A percentile compares a stretch with the other conserved stretches of the same genome.
Conservation (phyloP, 179 eudicot genomes). For the Patellifolia procumbens region DNA sequence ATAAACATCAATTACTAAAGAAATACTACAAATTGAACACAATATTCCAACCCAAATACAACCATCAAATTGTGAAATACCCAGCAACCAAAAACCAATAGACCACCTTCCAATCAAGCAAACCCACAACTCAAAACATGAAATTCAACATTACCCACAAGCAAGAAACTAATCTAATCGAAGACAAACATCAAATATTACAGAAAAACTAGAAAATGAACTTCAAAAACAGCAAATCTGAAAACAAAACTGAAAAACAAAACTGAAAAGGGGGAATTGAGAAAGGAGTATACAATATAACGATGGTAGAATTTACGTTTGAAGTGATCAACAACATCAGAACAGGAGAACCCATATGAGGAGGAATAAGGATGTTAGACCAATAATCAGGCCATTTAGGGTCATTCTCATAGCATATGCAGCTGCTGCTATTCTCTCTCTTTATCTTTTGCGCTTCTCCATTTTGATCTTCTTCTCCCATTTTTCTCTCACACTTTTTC, state of each 20-base stretch:
- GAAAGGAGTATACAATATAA: constrained; percentile 49
- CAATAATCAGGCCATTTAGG: constrained; percentile 84
- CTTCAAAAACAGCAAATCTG: background rate
- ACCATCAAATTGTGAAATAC: background rate
- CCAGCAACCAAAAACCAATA: constrained; percentile 22
- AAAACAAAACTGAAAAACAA: background rate
- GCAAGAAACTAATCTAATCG: background rate
- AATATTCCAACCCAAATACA: too few relatives aligned
- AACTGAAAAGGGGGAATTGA: background rate
- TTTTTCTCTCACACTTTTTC: constrained; percentile 1
- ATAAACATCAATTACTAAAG: too few relatives aligned
- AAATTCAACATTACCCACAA: constrained; percentile 10
- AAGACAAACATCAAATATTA: background rate
- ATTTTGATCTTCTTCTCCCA: constrained; percentile 46
- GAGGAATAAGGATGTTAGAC: constrained; percentile 92
- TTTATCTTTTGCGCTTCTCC: constrained; percentile 53
- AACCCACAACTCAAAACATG: constrained; percentile 1
- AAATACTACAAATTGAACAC: too few relatives aligned
- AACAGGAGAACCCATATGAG: constrained; percentile 78
- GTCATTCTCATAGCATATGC: constrained; percentile 78
- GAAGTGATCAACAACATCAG: constrained; percentile 71
- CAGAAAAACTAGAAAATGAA: too few relatives aligned
- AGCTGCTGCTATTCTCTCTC: constrained; percentile 66
- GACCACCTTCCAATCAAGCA: background rate
- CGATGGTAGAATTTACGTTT: constrained; percentile 97